These are phyloP conservation scores for Herpotrichia juniperi DNA, from an alignment of 2,329 filamentous ascomycete genomes.

Conservation along the genomic window DNA sequence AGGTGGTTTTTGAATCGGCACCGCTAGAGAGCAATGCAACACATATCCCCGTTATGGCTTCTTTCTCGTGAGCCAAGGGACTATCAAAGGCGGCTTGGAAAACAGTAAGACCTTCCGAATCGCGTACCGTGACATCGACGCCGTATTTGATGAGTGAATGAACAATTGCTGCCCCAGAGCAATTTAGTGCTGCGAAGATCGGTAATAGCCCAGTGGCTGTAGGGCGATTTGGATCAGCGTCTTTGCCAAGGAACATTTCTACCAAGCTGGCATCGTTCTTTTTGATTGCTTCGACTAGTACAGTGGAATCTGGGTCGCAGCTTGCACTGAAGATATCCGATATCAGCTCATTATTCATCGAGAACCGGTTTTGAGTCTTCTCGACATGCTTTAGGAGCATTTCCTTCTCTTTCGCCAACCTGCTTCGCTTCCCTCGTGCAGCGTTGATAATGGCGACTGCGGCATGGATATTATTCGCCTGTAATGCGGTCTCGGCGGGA, in stretches of 20 bases:
- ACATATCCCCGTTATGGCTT: constrained; percentile 25
- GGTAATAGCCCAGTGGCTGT: constrained; percentile 29
- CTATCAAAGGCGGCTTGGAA: constrained; percentile 35
- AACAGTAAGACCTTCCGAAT: constrained; percentile 27
- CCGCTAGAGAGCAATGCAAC: constrained; percentile 31
- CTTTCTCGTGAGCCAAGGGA: constrained; percentile 28
- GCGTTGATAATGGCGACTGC: constrained; percentile 39
- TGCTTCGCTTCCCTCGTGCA: constrained; percentile 29
- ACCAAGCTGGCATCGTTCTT: constrained; percentile 31
- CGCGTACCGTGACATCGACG: constrained; percentile 31
- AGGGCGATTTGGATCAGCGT: constrained; percentile 34
- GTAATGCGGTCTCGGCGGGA: constrained; percentile 35
- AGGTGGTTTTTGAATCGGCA: constrained; percentile 26
- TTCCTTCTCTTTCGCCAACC: constrained; percentile 38
- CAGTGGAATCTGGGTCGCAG: constrained; percentile 39
- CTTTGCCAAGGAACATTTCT: constrained; percentile 37
- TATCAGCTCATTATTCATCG: constrained; percentile 39
- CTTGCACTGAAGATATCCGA: constrained; percentile 39
- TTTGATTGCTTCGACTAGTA: constrained; percentile 41
- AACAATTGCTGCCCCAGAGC: constrained; percentile 29
- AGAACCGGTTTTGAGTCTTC: constrained; percentile 30
- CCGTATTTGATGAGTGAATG: constrained; percentile 34
- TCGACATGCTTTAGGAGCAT: constrained; percentile 38
- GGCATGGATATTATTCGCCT: constrained; percentile 32
- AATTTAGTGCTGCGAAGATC: constrained; percentile 36